phyloP scores from a whole-genome alignment of 371 early-diverging fungal genomes.

The Neoconidiobolus thromboides region DNA sequence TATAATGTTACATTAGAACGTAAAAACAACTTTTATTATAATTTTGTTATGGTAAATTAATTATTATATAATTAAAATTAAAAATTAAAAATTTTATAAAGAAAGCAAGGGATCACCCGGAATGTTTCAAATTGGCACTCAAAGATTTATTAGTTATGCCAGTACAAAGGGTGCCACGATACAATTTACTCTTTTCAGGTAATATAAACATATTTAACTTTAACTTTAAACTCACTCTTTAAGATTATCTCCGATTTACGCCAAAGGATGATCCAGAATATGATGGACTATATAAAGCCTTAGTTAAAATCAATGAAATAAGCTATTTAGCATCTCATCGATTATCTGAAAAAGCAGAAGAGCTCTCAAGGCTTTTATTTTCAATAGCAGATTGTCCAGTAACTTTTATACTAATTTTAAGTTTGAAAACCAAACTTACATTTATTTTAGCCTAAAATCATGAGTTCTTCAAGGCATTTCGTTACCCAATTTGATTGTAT shows the following conservation, averaged over 20 bases:
- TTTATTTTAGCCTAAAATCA: neutral
- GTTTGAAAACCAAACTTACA: neutral
- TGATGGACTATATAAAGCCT: neutral
- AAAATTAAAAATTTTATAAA: neutral
- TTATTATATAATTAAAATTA: neutral
- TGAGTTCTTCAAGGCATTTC: constrained; percentile 1
- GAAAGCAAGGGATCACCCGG: constrained; percentile 15
- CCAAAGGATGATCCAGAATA: constrained; percentile 7
- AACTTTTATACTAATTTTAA: neutral
- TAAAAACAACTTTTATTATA: neutral
- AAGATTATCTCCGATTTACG: constrained; percentile 7
- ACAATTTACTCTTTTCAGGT: constrained; percentile 19
- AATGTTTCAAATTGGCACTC: constrained; percentile 20
- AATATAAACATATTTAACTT: neutral
- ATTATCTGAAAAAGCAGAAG: neutral
- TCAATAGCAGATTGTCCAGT: constrained; percentile 5
- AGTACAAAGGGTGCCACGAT: constrained; percentile 27
- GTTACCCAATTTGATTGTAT: constrained; percentile 5
- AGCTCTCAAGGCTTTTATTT: neutral
- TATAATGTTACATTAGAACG: neutral
- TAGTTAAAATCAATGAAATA: constrained; percentile 3
- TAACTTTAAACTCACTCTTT: neutral
- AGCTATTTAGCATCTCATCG: neutral
- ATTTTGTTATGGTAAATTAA: neutral
- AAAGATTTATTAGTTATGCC: constrained; percentile 26